A percentile compares a stretch with the other conserved stretches of the same genome.
These are phyloP conservation scores for Byssothecium circinans DNA, from an alignment of 2,329 filamentous ascomycete genomes.

Conservation along the genomic window DNA sequence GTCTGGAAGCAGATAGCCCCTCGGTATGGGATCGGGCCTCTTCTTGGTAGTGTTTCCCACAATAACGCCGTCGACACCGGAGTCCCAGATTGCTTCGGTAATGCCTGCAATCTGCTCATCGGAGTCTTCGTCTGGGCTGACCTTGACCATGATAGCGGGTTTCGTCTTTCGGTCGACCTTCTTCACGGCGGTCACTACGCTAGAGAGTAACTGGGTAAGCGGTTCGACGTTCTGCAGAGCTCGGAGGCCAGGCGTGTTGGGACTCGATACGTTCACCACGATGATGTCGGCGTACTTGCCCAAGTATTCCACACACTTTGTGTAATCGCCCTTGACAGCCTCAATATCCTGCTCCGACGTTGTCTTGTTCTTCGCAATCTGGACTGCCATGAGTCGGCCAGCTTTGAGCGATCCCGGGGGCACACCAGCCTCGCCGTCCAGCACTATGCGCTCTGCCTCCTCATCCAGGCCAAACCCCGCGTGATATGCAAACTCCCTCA, in stretches of 20 bases:
- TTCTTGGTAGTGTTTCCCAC: conserved; percentile 96
- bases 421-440: conserved; percentile 75
- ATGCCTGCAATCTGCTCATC: conserved; percentile 85
- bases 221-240: conserved; percentile 84
- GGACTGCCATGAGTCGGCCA: conserved; percentile 81
- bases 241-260: conserved; percentile 90
- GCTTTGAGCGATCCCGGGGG: conserved; percentile 77
- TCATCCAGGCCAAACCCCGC: conserved; percentile 66
- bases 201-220: conserved; percentile 75
- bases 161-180: conserved; percentile 69
- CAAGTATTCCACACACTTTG: conserved; percentile 82
- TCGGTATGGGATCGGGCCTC: conserved; percentile 69
- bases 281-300: conserved; percentile 90
- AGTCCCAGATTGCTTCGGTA: conserved; percentile 61
- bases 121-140: conserved; percentile 91
- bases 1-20: conserved; percentile 63
- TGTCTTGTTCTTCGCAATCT: conserved; percentile 95
- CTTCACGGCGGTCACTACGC: conserved; percentile 78
- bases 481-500: conserved; percentile 73
- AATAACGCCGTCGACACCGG: conserved; percentile 91
- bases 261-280: conserved; percentile 97
- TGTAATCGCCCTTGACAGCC: conserved; percentile 77
- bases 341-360: conserved; percentile 84
- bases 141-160: conserved; percentile 94
- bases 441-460: conserved; percentile 67